Percentiles rank a stretch among this genome's conserved stretches.
phyloP scores from a whole-genome alignment of 1,284 basidiomycete genomes.

The Leccinum huronense region DNA sequence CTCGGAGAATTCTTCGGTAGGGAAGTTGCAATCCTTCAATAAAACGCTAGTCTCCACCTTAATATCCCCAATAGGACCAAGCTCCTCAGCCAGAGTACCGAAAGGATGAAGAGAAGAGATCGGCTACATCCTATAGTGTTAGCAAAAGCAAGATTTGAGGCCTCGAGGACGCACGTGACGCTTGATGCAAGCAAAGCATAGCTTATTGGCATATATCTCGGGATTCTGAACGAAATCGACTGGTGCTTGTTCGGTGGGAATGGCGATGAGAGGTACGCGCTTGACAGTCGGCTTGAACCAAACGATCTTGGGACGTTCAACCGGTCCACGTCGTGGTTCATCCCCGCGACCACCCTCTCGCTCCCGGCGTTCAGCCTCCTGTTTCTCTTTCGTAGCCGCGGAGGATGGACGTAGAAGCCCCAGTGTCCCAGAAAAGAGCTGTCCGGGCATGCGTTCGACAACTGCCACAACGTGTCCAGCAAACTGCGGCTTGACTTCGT shows the following conservation, averaged over 20 bases:
- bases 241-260: conserved; percentile 99
- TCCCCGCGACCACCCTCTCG: conserved; percentile 90
- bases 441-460: conserved; percentile 97
- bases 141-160: conserved; percentile 5
- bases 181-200: conserved; percentile 99
- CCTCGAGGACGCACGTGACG: conserved; percentile 65
- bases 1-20: conserved; percentile 89
- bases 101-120: conserved; percentile 98
- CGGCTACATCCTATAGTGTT: conserved; percentile 47
- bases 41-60: conserved; percentile 98
- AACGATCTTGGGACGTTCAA: conserved; percentile 96
- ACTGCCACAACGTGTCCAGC: conserved; percentile 98
- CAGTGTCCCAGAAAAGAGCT: conserved; percentile 96
- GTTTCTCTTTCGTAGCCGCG: conserved; percentile 99
- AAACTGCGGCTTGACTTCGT: conserved; percentile 93
- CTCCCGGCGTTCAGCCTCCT: conserved; percentile 95
- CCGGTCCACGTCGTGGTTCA: conserved; percentile 69
- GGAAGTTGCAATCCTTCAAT: conserved; percentile 98
- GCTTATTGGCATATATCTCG: conserved; percentile 84
- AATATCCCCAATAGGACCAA: conserved; percentile 97
- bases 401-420: conserved; percentile 95
- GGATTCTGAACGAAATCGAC: conserved; percentile 94
- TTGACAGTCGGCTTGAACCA: conserved; percentile 99
- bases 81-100: conserved; percentile 95
- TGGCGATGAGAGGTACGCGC: conserved; percentile 97